These are phyloP conservation scores for Saturnispora quitensis DNA, from an alignment of 805 yeast genomes.

Conservation along the genomic window DNA sequence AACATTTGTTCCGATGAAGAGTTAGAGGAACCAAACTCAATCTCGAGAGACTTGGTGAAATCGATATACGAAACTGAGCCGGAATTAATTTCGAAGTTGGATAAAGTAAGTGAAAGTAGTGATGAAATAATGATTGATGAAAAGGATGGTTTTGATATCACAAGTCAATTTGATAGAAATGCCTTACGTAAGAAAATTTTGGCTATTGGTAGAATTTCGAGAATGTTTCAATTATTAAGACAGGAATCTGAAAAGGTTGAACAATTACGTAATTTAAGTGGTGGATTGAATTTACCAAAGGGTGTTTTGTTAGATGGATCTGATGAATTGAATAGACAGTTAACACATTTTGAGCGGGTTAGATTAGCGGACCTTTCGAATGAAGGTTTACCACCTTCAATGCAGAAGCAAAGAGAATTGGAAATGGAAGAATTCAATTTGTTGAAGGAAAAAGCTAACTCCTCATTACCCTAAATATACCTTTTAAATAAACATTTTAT, in stretches of 20 bases:
- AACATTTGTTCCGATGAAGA: conserved; percentile 96
- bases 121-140: conserved; percentile 4
- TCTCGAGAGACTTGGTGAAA: conserved; percentile 34
- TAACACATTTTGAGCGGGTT: conserved; percentile 77
- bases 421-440: conserved; percentile 9
- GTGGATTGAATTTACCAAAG: conserved; percentile 66
- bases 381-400: conserved; percentile 78
- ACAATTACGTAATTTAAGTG: conserved; percentile 63
- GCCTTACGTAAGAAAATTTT: conserved; percentile 75
- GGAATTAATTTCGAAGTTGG: background rate
- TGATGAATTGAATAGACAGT: conserved; percentile 65
- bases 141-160: conserved; percentile 4
- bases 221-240: conserved; percentile 85
- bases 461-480: background rate
- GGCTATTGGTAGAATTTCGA: conserved; percentile 92
- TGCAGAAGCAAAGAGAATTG: conserved; percentile 13
- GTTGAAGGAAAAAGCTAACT: conserved; percentile 6
- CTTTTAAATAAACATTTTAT: background rate
- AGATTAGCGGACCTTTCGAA: conserved; percentile 68
- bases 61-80: conserved; percentile 19
- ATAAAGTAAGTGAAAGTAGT: background rate
- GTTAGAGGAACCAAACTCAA: conserved; percentile 62
- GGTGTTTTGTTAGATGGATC: conserved; percentile 80
- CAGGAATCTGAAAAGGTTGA: conserved; percentile 85
- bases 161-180: conserved; percentile 24